phyloP scores from a whole-genome alignment of 208 protist species.

The Leishmania aethiopica region DNA sequence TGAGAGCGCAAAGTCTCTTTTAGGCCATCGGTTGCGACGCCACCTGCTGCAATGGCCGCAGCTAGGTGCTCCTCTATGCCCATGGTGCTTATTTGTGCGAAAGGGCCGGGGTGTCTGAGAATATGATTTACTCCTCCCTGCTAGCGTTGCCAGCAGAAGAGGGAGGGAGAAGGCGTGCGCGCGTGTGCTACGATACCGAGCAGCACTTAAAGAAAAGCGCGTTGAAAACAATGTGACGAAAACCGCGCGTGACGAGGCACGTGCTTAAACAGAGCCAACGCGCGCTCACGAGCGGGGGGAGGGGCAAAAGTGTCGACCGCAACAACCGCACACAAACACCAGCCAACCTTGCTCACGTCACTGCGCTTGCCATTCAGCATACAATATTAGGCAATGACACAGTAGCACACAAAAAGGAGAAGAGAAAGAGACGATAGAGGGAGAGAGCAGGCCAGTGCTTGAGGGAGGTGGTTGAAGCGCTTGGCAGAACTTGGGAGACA shows the following conservation, averaged over 20 bases:
- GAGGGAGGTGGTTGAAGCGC: neutral
- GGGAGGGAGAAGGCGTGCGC: neutral
- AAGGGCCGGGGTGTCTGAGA: neutral
- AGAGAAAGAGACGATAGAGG: neutral
- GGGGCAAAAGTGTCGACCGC: neutral
- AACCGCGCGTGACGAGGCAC: neutral
- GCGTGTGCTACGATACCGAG: neutral
- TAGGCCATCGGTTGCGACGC: constrained; percentile 30
- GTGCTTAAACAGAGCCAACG: neutral
- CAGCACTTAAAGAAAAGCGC: neutral
- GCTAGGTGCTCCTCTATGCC: constrained; percentile 26
- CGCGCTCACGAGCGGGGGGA: too few species aligned
- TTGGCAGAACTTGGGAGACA: neutral
- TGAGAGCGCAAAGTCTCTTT: constrained; percentile 35
- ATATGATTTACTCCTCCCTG: neutral
- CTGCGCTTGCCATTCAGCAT: neutral
- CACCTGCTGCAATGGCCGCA: constrained; percentile 34
- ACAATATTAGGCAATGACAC: neutral
- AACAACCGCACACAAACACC: constrained; percentile 1
- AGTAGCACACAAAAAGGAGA: neutral
- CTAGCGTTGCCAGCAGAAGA: neutral
- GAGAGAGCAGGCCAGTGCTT: neutral
- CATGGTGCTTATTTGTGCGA: constrained; percentile 5
- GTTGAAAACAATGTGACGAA: neutral
- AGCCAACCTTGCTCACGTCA: neutral